A percentile compares a stretch with the other conserved stretches of the same genome.
phyloP scores from a whole-genome alignment of 225 moss, liverwort and hornwort genomes.

The Asterella californica region DNA sequence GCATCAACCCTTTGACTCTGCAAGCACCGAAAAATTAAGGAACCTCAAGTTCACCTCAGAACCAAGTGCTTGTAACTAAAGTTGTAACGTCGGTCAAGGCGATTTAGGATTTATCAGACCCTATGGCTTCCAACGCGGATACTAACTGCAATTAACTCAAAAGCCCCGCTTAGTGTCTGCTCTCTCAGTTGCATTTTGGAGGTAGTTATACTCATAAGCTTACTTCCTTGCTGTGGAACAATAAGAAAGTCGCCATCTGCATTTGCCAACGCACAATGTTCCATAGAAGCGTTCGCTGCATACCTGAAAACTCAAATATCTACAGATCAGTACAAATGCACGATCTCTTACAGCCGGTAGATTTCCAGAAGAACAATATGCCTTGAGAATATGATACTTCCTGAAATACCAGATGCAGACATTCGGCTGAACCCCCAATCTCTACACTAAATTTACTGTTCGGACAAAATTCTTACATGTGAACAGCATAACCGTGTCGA shows the following conservation, averaged over 20 bases:
- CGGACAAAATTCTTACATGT: slow-evolving; percentile 48
- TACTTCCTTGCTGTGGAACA: slow-evolving; percentile 89
- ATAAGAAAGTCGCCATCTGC: slow-evolving; percentile 91
- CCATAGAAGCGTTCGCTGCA: slow-evolving; percentile 76
- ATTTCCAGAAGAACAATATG: background rate
- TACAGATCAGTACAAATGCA: background rate
- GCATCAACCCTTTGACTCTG: background rate
- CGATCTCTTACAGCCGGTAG: background rate
- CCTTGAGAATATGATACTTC: no score
- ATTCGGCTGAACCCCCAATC: background rate
- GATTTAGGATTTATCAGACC: background rate
- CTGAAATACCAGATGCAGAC: background rate
- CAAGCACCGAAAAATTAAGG: background rate
- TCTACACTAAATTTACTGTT: background rate
- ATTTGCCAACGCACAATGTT: slow-evolving; percentile 79
- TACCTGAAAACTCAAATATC: slow-evolving; percentile 44
- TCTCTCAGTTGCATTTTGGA: background rate
- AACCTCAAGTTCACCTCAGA: background rate
- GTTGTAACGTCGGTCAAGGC: background rate
- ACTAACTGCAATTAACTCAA: background rate
- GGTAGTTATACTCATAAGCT: slow-evolving; percentile 19
- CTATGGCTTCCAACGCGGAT: background rate
- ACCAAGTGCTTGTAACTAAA: background rate
- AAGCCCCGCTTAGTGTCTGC: background rate
- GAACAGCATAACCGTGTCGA: slow-evolving; percentile 87